These are phyloP conservation scores for Moesziomyces globuligerus DNA, from an alignment of 1,284 basidiomycete genomes.

Conservation along the genomic window DNA sequence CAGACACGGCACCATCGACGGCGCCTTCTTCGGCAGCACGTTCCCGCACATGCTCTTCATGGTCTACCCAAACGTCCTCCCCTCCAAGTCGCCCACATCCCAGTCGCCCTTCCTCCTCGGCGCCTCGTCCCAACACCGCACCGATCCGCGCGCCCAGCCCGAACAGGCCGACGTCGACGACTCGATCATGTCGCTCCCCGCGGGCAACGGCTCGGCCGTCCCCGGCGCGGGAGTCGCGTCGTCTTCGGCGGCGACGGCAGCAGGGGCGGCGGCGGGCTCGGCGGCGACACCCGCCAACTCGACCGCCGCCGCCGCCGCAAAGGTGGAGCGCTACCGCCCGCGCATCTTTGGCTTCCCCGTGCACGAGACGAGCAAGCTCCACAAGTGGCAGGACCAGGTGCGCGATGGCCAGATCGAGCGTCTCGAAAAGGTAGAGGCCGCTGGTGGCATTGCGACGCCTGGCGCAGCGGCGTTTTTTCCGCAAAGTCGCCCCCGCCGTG, in stretches of 20 bases:
- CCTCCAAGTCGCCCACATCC: conserved; percentile 67
- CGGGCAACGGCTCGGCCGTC: conserved; percentile 23
- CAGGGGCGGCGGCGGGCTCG: conserved; percentile 10
- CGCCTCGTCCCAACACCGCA: conserved; percentile 26
- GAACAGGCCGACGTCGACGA: conserved; percentile 71
- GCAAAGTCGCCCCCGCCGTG: conserved; percentile 10
- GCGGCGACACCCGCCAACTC: conserved; percentile 20
- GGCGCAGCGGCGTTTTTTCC: conserved; percentile 42
- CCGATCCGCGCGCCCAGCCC: conserved; percentile 12
- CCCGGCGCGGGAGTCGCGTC: conserved; percentile 6
- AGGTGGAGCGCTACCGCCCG: conserved; percentile 63
- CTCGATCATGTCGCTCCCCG: conserved; percentile 39
- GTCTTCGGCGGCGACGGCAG: conserved; percentile 10
- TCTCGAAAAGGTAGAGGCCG: conserved; percentile 49
- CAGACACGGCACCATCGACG: conserved; percentile 66
- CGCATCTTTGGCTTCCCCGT: conserved; percentile 67
- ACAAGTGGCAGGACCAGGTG: conserved; percentile 64
- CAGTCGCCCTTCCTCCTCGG: conserved; percentile 56
- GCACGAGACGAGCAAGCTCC: conserved; percentile 63
- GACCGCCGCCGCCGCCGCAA: conserved; percentile 45
- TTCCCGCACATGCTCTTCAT: conserved; percentile 70
- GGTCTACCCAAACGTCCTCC: conserved; percentile 77
- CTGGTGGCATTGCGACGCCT: conserved; percentile 36
- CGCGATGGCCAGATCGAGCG: conserved; percentile 55
- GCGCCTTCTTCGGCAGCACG: conserved; percentile 66